Evolutionary conservation across 768 basidiomycete species (phyloP).

Genomic region (Pleurotus sapidus): DNA sequence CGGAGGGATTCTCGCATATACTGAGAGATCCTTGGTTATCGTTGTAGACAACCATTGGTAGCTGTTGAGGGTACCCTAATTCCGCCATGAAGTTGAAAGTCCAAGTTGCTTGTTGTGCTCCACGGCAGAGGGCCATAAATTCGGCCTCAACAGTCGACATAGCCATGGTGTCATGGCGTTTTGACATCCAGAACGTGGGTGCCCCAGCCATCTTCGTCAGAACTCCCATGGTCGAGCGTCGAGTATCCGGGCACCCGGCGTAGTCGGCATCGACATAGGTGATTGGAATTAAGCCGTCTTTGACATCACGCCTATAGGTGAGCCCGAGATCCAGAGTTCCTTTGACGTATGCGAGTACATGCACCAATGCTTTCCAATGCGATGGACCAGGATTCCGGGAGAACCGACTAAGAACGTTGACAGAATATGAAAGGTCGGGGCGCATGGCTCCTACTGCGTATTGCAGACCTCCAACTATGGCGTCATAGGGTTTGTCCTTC

Average conservation of each 20-base stretch:
- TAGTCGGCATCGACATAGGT: slow-evolving; percentile 18
- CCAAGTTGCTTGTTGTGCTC: slow-evolving; percentile 23
- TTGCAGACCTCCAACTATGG: slow-evolving; percentile 2
- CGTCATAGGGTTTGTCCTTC: slow-evolving; percentile 8
- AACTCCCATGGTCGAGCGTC: slow-evolving; percentile 30
- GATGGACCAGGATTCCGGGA: neutral
- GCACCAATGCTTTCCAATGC: neutral
- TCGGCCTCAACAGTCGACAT: slow-evolving; percentile 35
- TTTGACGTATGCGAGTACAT: neutral
- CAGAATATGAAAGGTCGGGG: neutral
- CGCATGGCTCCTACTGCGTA: neutral
- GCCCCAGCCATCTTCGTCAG: slow-evolving; percentile 26
- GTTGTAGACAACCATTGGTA: slow-evolving; percentile 11
- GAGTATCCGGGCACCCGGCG: slow-evolving; percentile 12
- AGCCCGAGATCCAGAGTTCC: neutral
- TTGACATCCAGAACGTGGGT: slow-evolving; percentile 29
- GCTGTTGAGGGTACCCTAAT: slow-evolving; percentile 9
- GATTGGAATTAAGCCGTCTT: neutral
- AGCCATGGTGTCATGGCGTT: slow-evolving; percentile 28
- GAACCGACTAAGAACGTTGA: neutral
- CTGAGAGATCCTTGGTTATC: slow-evolving; percentile 28
- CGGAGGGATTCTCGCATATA: slow-evolving; percentile 22
- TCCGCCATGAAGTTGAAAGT: slow-evolving; percentile 21
- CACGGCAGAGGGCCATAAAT: slow-evolving; percentile 25
- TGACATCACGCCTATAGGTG: neutral